A percentile compares a stretch with the other conserved stretches of the same genome.
Conservation (phyloP, 116 monocot genomes). For the Zostera marina region DNA sequence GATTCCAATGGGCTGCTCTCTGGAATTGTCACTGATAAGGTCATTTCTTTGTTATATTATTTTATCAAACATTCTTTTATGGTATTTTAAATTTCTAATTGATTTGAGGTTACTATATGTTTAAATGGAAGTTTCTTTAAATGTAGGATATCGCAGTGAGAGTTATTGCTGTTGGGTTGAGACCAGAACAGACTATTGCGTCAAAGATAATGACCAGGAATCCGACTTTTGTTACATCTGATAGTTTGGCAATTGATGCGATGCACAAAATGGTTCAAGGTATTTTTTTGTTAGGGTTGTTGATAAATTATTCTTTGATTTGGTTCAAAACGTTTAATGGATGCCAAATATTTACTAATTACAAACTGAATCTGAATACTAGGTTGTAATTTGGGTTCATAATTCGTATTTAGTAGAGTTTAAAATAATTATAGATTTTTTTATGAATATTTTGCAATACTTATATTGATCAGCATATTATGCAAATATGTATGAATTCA, state of each 20-base stretch:
- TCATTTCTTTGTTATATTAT: constrained; percentile 1
- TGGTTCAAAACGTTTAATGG: not conserved
- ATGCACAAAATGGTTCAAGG: constrained; percentile 98
- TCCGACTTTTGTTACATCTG: constrained; percentile 62
- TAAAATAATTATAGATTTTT: too few species aligned
- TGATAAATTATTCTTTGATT: not conserved
- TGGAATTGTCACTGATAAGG: constrained; percentile 87
- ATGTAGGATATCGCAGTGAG: constrained; percentile 71
- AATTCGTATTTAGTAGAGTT: too few species aligned
- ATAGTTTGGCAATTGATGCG: constrained; percentile 82
- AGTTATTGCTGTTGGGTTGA: constrained; percentile 80
- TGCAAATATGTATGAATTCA: too few species aligned
- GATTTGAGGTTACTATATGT: not conserved
- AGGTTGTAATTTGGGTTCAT: too few species aligned
- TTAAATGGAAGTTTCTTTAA: not conserved
- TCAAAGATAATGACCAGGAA: constrained; percentile 97
- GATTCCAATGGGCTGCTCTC: constrained; percentile 76
- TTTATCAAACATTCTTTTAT: not conserved
- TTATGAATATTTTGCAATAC: too few species aligned
- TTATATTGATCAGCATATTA: too few species aligned
- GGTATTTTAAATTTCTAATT: too few species aligned
- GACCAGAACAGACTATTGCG: constrained; percentile 65
- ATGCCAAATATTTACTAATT: too few species aligned
- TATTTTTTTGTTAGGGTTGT: constrained; percentile 5
- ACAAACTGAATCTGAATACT: too few species aligned